Evolutionary conservation across 1,284 basidiomycete species (phyloP).

Genomic region (Boletus albobrunnescens): DNA sequence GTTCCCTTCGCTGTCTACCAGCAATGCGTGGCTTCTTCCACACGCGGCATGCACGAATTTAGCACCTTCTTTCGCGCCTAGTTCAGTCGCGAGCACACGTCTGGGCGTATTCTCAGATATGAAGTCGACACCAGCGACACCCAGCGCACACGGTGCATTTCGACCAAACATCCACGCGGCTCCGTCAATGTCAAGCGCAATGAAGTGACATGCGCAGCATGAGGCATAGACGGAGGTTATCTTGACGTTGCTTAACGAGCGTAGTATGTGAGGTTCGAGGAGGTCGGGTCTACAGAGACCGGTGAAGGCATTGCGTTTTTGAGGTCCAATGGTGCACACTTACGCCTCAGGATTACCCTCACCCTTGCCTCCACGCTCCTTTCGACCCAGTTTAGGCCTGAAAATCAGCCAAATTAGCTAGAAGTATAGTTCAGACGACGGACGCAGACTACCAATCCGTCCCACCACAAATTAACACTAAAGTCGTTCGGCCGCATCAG

Average conservation of each 20-base stretch:
- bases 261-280: conserved; percentile 80
- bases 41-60: conserved; percentile 80
- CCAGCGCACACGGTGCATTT: conserved; percentile 61
- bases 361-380: conserved; percentile 50
- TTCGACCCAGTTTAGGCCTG: conserved; percentile 65
- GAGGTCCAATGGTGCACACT: conserved; percentile 14
- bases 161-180: conserved; percentile 85
- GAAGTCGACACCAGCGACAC: conserved; percentile 49
- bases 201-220: conserved; percentile 69
- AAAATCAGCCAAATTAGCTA: conserved; percentile 20
- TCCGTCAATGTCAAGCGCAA: conserved; percentile 72
- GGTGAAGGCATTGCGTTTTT: conserved; percentile 5
- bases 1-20: conserved; percentile 78
- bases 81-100: conserved; percentile 54
- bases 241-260: conserved; percentile 80
- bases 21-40: conserved; percentile 77
- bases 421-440: conserved; percentile 3
- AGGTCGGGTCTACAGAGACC: conserved; percentile 58
- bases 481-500: conserved; percentile 17
- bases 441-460: conserved; percentile 64
- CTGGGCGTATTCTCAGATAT: conserved; percentile 72
- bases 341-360: conserved; percentile 42
- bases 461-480: conserved; percentile 82
- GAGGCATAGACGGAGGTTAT: conserved; percentile 68
- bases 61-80: conserved; percentile 59